Evolutionary conservation across 1,284 basidiomycete species (phyloP), one percentile per base, ranked within the genome.

Genomic region (Pseudomicrostroma phylloplanum): DNA sequence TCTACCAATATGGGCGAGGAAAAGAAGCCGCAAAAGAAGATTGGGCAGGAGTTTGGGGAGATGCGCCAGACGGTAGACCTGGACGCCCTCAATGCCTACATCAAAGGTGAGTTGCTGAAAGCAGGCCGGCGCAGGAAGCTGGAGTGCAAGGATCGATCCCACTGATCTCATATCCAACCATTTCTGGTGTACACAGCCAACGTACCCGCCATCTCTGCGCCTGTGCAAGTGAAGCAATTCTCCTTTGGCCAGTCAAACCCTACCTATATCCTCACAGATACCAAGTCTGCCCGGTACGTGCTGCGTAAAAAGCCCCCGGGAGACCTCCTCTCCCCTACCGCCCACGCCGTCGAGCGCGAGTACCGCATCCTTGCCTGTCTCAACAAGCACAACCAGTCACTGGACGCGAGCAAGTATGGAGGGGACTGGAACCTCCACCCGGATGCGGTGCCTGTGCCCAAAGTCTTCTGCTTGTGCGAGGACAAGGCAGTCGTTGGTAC

Each of bases 261-360:
- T 0, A 97, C 93, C 0, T 96, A 96, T 80, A 89, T 93, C 80
- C 80, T 94, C 55, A 90, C 86, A 17, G 90, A 90, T 81, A 83
- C 84, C 4, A 84, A 81, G 87, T 88, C 71, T 59, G 84, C 76
- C 1, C 85, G 85, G n/a, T 91, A 86, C 68, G 93, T 97, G 1
- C 83, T 96, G 56, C 88, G 93, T 39, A 92, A 96, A 80, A 94
- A 96, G 77, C 93, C 93, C n/a, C 86, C 88, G 0, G 93, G 93
- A 0, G 82, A 86, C 51, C 85, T 96, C 1, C 82, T 97, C 15
- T 90, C 89, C 0, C 83, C 86, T 57, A 96, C 92, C 1, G 93
- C 93, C 0, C 93, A 97, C 78, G 90, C 93, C 74, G 86, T 97
- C 55, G 93, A 96, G 77, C 86, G 93, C 53, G 93, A 96, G 82